A percentile compares a stretch with the other conserved stretches of the same genome.
Conservation (phyloP, 208 protist species). For the Herpetomonas tarakana region DNA sequence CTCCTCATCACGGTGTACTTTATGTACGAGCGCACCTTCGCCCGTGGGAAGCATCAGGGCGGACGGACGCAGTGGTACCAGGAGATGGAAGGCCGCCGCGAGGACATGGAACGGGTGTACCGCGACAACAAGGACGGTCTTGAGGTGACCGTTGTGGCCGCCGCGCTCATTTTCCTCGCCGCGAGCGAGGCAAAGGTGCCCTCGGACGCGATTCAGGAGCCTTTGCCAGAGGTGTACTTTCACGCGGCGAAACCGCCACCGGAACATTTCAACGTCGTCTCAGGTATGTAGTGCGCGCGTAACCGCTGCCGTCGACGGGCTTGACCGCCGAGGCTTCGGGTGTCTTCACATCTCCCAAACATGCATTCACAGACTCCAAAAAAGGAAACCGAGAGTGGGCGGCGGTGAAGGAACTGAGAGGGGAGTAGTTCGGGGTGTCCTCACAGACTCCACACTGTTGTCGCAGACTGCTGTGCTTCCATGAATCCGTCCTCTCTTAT, state of each 20-base stretch:
- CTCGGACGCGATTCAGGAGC: constrained; percentile 38
- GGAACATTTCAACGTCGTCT: constrained; percentile 61
- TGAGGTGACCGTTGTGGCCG: constrained; percentile 49
- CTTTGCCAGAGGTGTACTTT: constrained; percentile 43
- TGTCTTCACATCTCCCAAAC: no score
- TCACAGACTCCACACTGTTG: no score
- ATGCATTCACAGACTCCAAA: no score
- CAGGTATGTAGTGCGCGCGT: constrained; percentile 26
- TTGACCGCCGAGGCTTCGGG: no score
- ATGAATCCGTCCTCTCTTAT: no score
- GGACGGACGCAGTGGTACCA: constrained; percentile 49
- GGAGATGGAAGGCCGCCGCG: constrained; percentile 42
- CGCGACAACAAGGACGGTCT: constrained; percentile 36
- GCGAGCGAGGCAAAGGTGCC: constrained; percentile 39
- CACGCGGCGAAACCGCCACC: constrained; percentile 41
- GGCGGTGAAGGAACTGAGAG: no score
- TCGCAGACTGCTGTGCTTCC: no score
- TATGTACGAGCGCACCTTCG: constrained; percentile 67
- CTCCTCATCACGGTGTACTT: constrained; percentile 44
- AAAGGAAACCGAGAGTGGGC: no score
- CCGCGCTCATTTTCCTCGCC: constrained; percentile 59
- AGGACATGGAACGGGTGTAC: constrained; percentile 38
- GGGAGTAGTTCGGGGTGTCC: no score
- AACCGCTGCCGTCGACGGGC: no score
- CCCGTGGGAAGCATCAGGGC: constrained; percentile 36